Evolutionary conservation across 2,329 filamentous ascomycete genomes (phyloP).

Genomic region (Fusarium napiforme): DNA sequence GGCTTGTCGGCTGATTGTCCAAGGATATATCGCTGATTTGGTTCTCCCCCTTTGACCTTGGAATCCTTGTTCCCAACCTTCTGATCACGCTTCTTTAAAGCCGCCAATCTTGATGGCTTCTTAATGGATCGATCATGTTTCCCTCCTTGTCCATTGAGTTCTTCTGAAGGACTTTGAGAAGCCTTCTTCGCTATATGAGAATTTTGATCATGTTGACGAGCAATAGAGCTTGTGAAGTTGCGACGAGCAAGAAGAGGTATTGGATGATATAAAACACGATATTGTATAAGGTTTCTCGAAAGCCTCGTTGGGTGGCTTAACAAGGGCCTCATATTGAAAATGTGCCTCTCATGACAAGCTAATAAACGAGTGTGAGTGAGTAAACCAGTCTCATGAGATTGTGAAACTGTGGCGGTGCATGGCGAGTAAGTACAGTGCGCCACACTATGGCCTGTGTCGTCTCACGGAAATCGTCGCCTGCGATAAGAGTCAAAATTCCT

Average conservation of each 20-base stretch:
- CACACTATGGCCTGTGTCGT: conserved; percentile 11
- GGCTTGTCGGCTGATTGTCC: conserved; percentile 64
- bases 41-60: background rate
- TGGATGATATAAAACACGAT: background rate
- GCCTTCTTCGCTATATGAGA: background rate
- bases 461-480: background rate
- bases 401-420: conserved; percentile 27
- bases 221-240: conserved; percentile 26
- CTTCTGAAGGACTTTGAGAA: background rate
- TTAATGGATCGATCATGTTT: background rate
- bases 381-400: conserved; percentile 29
- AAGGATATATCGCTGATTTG: conserved; percentile 46
- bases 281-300: conserved; percentile 2
- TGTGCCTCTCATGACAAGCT: conserved; percentile 34
- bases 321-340: conserved; percentile 34
- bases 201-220: conserved; percentile 18
- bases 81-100: conserved; percentile 39
- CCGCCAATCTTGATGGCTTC: conserved; percentile 35
- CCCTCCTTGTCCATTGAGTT: background rate
- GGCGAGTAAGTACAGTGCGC: conserved; percentile 10
- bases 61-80: background rate
- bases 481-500: conserved; percentile 28
- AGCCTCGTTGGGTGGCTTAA: conserved; percentile 28
- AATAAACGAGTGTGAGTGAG: conserved; percentile 15
- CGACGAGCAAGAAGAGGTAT: conserved; percentile 5